Base-by-base conservation (phyloP, 768 basidiomycete species). In the Rhizopogon vinicolor region DNA sequence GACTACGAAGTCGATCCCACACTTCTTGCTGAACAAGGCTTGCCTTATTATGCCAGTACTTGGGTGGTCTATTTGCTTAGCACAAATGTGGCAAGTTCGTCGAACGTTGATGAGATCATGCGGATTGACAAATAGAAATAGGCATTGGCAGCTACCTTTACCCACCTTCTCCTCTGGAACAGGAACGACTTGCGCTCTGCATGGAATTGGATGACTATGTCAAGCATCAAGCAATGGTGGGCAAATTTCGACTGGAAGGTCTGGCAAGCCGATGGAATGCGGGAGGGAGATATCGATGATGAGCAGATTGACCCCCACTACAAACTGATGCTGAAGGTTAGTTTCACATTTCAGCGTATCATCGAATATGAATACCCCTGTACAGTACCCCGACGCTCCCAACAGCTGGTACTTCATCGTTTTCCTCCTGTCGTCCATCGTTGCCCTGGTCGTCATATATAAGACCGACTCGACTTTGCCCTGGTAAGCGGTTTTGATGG, bases 371-470 rank as follows among this genome's bases (percentile, higher is more conserved):
- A 37, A 37, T 5, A 37, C 12, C 0, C 13, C 1, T 2, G 29
- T 35, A 3, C 33, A 74, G 72, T 74, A 75, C 56, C 62, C 66
- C 10, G 71, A 75, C 18, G 59, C 51, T 16, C 70, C 66, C 2
- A 60, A 69, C 19, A 66, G 63, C 31, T 74, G 72, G 74, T 75
- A 74, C 56, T 60, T 49, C 25, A 35, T 48, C 2, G 61, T 60
- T 0, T 60, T 74, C 10, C 41, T 65, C 1, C 12, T 57, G 8
- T 67, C 67, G 14, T 77, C 82, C 55, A 70, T 73, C 1, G 79
- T 82, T 66, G 82, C 80, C 0, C 74, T 84, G 71, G 75, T 77
- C 5, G 78, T 79, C 6, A 71, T 78, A 56, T 85, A 85, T 65
- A 77, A 78, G 41, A 78, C 75, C 16, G 58, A 76, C 51, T 79